These are phyloP conservation scores for Clitocybe nebularis DNA, from an alignment of 1,284 basidiomycete genomes.

Conservation along the genomic window DNA sequence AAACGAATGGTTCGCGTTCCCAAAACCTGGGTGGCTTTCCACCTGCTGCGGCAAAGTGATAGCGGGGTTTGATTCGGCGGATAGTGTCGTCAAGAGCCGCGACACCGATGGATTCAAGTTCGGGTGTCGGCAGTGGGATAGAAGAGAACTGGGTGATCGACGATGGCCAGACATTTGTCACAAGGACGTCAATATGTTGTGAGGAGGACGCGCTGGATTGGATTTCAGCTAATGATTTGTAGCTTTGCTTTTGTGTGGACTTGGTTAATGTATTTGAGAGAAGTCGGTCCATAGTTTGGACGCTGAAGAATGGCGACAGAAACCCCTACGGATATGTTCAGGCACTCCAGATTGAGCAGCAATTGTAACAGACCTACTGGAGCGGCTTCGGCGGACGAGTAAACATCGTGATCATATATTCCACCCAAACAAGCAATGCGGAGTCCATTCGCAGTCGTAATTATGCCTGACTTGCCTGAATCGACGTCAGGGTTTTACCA, in stretches of 20 bases:
- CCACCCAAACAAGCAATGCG: conserved; percentile 87
- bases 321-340: conserved; percentile 49
- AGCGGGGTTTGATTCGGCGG: conserved; percentile 64
- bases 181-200: conserved; percentile 75
- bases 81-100: conserved; percentile 69
- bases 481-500: not conserved
- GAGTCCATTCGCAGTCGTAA: conserved; percentile 81
- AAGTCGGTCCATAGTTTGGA: conserved; percentile 68
- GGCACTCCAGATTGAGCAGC: not conserved
- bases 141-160: conserved; percentile 65
- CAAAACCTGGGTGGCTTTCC: conserved; percentile 70
- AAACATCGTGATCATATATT: conserved; percentile 62
- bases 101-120: conserved; percentile 41
- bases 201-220: conserved; percentile 55
- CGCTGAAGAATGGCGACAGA: conserved; percentile 66
- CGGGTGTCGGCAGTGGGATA: conserved; percentile 42
- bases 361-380: conserved; percentile 43
- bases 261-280: conserved; percentile 61
- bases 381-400: conserved; percentile 49
- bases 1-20: conserved; percentile 88
- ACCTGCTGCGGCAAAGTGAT: conserved; percentile 70
- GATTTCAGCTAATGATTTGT: conserved; percentile 67
- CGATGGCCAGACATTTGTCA: conserved; percentile 79
- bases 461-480: conserved; percentile 77
- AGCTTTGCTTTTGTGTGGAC: conserved; percentile 43